phyloP scores from a whole-genome alignment of 2,329 filamentous ascomycete genomes.

The Tricladium varicosporioides region DNA sequence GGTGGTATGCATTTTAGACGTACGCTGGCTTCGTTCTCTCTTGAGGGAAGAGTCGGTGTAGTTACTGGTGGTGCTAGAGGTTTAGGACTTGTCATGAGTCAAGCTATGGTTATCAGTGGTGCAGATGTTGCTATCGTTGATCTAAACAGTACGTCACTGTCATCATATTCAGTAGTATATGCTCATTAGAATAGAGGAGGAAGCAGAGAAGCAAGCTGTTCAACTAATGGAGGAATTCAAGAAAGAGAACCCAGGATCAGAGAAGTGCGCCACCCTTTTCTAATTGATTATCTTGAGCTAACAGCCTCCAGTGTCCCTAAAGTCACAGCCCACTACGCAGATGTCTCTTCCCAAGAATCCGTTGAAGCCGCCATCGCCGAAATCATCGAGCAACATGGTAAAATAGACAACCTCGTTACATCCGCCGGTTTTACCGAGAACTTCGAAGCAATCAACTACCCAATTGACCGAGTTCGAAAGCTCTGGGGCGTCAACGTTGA shows the following conservation, averaged over 20 bases:
- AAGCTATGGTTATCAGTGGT: slow-evolving; percentile 84
- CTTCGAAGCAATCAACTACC: slow-evolving; percentile 87
- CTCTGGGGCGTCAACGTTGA: slow-evolving; percentile 93
- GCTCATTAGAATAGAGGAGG: slow-evolving; percentile 60
- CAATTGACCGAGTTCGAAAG: slow-evolving; percentile 86
- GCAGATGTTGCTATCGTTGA: slow-evolving; percentile 91
- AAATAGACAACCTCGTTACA: slow-evolving; percentile 89
- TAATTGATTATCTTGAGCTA: slow-evolving; percentile 1
- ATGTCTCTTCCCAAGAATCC: slow-evolving; percentile 78
- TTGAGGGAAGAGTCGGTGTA: slow-evolving; percentile 78
- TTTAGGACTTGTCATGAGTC: slow-evolving; percentile 87
- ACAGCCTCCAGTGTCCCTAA: slow-evolving; percentile 61
- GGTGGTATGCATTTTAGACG: slow-evolving; percentile 82
- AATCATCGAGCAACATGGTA: slow-evolving; percentile 68
- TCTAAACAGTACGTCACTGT: slow-evolving; percentile 69
- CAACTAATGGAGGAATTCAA: slow-evolving; percentile 73
- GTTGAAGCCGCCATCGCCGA: slow-evolving; percentile 73
- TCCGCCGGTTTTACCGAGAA: slow-evolving; percentile 98
- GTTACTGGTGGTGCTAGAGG: slow-evolving; percentile 91
- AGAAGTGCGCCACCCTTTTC: slow-evolving; percentile 48
- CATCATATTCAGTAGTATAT: background rate
- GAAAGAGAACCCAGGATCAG: slow-evolving; percentile 73
- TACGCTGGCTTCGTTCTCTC: slow-evolving; percentile 80
- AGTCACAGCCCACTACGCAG: slow-evolving; percentile 86
- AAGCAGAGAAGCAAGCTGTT: slow-evolving; percentile 74